A percentile compares a stretch with the other conserved stretches of the same genome.
Evolutionary conservation across 2,329 filamentous ascomycete species (phyloP).

Genomic region (Alternaria brassicicola): DNA sequence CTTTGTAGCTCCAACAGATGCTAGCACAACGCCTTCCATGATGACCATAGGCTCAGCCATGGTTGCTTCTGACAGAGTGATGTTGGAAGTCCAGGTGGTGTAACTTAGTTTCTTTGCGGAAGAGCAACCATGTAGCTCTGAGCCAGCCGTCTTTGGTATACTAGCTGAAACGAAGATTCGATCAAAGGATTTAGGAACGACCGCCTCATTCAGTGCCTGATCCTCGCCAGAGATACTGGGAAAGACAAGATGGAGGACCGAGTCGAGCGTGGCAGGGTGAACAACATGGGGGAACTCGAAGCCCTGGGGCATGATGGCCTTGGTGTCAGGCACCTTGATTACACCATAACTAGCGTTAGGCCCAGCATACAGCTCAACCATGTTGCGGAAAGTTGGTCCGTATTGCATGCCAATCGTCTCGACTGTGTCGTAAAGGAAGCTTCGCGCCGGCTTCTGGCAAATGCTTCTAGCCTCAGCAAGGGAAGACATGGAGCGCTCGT

Average conservation of each 20-base stretch:
- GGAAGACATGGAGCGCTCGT: slow-evolving; percentile 1
- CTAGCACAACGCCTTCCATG: slow-evolving; percentile 8
- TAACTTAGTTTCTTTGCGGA: slow-evolving; percentile 14
- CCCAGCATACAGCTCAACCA: slow-evolving; percentile 19
- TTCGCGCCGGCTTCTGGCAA: slow-evolving; percentile 8
- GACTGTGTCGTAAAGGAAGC: slow-evolving; percentile 13
- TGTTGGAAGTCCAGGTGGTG: slow-evolving; percentile 7
- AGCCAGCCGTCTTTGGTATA: slow-evolving; percentile 2
- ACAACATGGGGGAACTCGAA: slow-evolving; percentile 5
- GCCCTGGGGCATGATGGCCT: slow-evolving; percentile 5
- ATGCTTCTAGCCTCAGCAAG: background rate
- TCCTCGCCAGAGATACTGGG: slow-evolving; percentile 17
- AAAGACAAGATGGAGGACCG: slow-evolving; percentile 6
- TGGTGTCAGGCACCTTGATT: slow-evolving; percentile 7
- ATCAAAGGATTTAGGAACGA: slow-evolving; percentile 6
- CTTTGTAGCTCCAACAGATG: slow-evolving; percentile 4
- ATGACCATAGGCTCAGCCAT: slow-evolving; percentile 5
- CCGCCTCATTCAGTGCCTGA: slow-evolving; percentile 13
- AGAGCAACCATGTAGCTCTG: slow-evolving; percentile 4
- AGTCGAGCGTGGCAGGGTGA: slow-evolving; percentile 13
- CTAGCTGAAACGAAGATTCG: slow-evolving; percentile 4
- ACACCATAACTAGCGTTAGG: background rate
- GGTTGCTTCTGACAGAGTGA: slow-evolving; percentile 4
- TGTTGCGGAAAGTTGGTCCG: slow-evolving; percentile 16
- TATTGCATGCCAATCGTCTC: slow-evolving; percentile 11